phyloP scores from a whole-genome alignment of 192 early-diverging fungal species.

The Entomortierella chlamydospora region DNA sequence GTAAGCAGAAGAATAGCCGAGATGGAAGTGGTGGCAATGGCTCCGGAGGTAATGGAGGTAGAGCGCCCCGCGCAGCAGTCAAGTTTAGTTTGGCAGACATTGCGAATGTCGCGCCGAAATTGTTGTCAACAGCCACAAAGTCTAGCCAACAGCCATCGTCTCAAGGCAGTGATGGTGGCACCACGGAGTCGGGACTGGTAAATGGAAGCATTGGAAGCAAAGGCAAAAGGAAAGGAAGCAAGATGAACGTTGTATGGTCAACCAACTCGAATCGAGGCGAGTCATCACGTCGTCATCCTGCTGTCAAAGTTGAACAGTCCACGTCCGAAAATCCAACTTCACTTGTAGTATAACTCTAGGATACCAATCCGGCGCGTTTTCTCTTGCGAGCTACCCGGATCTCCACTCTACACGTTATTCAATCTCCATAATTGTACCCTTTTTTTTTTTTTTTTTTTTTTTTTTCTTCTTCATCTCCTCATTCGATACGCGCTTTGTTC shows the following conservation, averaged over 20 bases:
- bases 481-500: too few relatives aligned
- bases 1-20: conserved; percentile 11
- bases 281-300: conserved; percentile 20
- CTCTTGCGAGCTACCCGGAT: neutral
- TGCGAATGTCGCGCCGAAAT: conserved; percentile 36
- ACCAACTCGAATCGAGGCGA: conserved; percentile 51
- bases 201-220: neutral
- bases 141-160: neutral
- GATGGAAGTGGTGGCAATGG: conserved; percentile 13
- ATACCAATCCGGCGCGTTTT: neutral
- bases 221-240: conserved; percentile 20
- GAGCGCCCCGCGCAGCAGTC: conserved; percentile 28
- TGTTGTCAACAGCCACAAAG: conserved; percentile 9
- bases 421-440: neutral
- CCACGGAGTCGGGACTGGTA: neutral
- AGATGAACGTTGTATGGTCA: conserved; percentile 38
- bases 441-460: conserved; percentile 2
- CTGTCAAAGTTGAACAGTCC: neutral
- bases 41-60: conserved; percentile 15
- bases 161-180: neutral
- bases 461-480: neutral
- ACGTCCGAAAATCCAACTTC: conserved; percentile 5
- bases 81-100: conserved; percentile 48
- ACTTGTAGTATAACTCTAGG: neutral
- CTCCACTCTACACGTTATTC: neutral